phyloP scores from a whole-genome alignment of 2,329 filamentous ascomycete genomes.

The Trichothecium sympodiale region DNA sequence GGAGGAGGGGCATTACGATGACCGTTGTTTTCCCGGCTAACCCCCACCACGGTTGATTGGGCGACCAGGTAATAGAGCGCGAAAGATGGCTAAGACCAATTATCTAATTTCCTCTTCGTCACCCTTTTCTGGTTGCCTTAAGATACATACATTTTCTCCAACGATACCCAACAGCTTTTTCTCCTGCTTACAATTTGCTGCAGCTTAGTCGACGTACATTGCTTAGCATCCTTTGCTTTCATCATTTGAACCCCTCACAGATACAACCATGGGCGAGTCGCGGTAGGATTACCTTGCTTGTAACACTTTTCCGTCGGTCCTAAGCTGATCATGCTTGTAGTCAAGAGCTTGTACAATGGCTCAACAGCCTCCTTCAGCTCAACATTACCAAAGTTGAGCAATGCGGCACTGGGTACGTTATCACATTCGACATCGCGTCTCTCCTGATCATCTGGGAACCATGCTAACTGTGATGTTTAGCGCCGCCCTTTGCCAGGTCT shows the following conservation, averaged over 20 bases:
- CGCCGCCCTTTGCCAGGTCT: conserved; percentile 91
- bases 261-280: conserved; percentile 30
- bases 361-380: conserved; percentile 94
- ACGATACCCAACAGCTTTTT: conserved; percentile 2
- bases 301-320: conserved; percentile 1
- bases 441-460: too few relatives aligned
- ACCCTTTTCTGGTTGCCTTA: not conserved
- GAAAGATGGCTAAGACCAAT: conserved; percentile 10
- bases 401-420: conserved; percentile 84
- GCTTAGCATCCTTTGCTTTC: conserved; percentile 8
- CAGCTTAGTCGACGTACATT: conserved; percentile 4
- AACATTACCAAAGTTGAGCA: conserved; percentile 99
- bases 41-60: conserved; percentile 28
- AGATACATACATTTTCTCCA: not conserved
- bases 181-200: conserved; percentile 1
- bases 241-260: not conserved
- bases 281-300: conserved; percentile 19
- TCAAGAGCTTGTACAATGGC: conserved; percentile 92
- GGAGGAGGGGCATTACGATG: not conserved
- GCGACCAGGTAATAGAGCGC: conserved; percentile 16
- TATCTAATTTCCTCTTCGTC: conserved; percentile 12
- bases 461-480: conserved; percentile 31
- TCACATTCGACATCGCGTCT: conserved; percentile 14
- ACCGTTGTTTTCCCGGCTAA: not conserved
- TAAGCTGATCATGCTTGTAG: conserved; percentile 33